A percentile compares a stretch with the other conserved stretches of the same genome.
These are phyloP conservation scores for Dichotomocladium elegans DNA, from an alignment of 371 early-diverging fungal genomes.

Conservation along the genomic window DNA sequence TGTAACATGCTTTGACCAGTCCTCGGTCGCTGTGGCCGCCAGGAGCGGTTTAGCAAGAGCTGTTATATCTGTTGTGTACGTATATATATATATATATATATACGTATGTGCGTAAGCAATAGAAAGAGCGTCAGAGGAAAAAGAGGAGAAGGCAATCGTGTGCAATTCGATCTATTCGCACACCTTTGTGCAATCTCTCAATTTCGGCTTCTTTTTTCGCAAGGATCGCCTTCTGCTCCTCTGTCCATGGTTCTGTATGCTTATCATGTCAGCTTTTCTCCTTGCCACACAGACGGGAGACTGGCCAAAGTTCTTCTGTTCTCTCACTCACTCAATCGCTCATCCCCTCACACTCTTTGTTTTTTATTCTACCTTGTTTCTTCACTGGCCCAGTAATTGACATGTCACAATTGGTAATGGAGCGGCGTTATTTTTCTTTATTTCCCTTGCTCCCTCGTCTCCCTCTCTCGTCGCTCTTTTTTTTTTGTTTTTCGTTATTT, in stretches of 20 bases:
- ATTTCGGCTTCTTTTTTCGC: conserved; percentile 35
- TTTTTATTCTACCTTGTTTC: not conserved
- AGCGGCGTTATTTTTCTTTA: too few species aligned
- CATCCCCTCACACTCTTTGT: not conserved
- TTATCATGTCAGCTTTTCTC: not conserved
- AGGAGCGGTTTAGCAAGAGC: conserved; percentile 29
- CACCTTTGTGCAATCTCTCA: conserved; percentile 40
- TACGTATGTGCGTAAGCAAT: not conserved
- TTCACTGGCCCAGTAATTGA: too few species aligned
- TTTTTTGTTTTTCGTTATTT: too few species aligned
- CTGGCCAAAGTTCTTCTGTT: not conserved
- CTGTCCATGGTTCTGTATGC: conserved; percentile 27
- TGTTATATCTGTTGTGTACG: conserved; percentile 25
- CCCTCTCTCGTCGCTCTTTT: too few species aligned
- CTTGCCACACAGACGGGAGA: too few species aligned
- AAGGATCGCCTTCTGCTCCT: conserved; percentile 39
- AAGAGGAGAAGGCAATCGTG: not conserved
- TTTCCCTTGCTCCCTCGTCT: too few species aligned
- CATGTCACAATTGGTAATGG: too few species aligned
- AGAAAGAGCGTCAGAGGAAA: not conserved
- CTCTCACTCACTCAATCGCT: too few species aligned
- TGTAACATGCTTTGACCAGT: conserved; percentile 43
- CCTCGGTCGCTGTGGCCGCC: conserved; percentile 7
- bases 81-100: not conserved
- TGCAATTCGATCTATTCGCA: not conserved